phyloP scores from a whole-genome alignment of 2,329 filamentous ascomycete species.

The Eutypella sp. region DNA sequence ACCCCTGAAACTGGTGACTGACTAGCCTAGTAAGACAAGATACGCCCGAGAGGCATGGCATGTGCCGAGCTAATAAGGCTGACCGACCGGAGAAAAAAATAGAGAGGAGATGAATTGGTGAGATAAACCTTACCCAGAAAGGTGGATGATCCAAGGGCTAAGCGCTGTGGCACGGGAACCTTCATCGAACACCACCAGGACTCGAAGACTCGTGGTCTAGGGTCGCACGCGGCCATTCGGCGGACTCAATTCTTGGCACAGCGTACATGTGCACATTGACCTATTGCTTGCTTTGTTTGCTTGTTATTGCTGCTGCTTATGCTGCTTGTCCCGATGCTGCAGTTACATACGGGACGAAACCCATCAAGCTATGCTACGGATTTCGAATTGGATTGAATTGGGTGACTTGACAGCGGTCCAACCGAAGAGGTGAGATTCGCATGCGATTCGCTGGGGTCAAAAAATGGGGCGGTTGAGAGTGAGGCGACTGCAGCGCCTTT shows the following conservation, averaged over 20 bases:
- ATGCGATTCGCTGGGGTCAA: not conserved
- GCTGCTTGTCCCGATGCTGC: no score
- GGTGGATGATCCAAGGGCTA: not conserved
- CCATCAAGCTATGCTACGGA: not conserved
- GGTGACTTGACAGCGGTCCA: not conserved
- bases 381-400: not conserved
- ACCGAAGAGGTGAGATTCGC: not conserved
- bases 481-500: not conserved
- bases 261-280: not conserved
- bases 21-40: no score
- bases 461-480: not conserved
- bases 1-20: no score
- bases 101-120: not conserved
- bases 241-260: not conserved
- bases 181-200: no score
- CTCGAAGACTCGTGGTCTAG: no score
- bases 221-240: no score
- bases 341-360: no score
- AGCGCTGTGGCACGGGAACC: not conserved
- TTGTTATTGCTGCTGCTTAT: no score
- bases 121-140: not conserved
- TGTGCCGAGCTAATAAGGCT: not conserved
- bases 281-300: not conserved
- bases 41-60: not conserved
- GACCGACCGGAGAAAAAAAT: not conserved